Conservation (phyloP, 2,329 filamentous ascomycete species). For the Ascochyta pisi region DNA sequence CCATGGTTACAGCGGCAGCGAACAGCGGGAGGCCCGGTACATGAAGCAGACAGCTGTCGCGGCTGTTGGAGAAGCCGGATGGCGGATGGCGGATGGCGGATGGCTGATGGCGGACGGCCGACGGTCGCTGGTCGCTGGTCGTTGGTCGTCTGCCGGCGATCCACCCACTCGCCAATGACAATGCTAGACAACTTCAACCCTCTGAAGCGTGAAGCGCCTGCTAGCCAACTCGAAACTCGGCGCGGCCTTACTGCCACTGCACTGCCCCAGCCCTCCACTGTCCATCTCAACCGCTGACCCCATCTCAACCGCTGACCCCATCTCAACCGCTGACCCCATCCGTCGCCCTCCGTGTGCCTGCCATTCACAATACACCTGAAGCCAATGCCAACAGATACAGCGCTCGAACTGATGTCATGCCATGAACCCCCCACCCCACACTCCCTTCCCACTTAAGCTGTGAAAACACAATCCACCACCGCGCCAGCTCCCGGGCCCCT, state of each 20-base stretch:
- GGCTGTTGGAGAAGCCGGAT: constrained; percentile 14
- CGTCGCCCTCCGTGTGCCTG: not conserved
- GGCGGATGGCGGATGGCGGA: too few relatives aligned
- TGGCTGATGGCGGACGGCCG: not conserved
- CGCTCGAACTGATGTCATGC: too few relatives aligned
- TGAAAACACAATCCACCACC: too few relatives aligned
- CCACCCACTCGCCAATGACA: too few relatives aligned
- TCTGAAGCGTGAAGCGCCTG: not conserved
- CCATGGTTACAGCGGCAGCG: not conserved
- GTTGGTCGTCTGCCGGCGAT: not conserved
- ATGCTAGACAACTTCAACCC: constrained; percentile 1
- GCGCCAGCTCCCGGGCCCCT: too few relatives aligned
- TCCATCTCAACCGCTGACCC: too few relatives aligned
- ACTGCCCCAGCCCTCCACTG: not conserved
- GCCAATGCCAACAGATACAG: too few relatives aligned
- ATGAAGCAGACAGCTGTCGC: constrained; percentile 17
- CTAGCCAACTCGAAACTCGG: constrained; percentile 5
- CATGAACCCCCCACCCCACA: too few relatives aligned
- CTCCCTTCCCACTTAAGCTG: too few relatives aligned
- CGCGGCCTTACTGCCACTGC: constrained; percentile 5
- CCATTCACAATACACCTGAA: too few relatives aligned
- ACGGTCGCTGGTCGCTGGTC: not conserved
- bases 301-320: too few relatives aligned
- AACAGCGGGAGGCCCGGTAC: constrained; percentile 14
- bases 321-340: too few relatives aligned